Base-by-base conservation (phyloP, 139 green algal genomes). In the Closterium sp. region DNA sequence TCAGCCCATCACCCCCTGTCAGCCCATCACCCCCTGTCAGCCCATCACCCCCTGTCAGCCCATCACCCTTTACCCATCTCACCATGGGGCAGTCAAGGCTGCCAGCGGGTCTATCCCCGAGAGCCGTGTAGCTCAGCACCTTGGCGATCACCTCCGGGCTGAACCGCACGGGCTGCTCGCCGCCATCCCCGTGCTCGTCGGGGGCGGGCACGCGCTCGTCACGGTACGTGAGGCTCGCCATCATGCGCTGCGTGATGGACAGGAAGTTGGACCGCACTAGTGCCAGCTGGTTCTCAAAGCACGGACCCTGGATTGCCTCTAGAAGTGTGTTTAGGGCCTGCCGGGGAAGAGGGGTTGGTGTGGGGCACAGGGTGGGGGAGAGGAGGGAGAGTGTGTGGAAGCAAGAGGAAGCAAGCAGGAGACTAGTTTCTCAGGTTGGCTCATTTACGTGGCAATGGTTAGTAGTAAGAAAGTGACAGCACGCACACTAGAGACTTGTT, bases 261-360 rank as follows among this genome's bases (percentile, higher is more conserved):
- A 91, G 89, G 89, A 91, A 91, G 38, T 34, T 79, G 89, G 62
- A 88, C 21, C 89, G 89, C 89, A 70, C 89, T 6, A 91, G 62
- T 19, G 38, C 89, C 89, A 86, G 27, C 90, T 92, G 90, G 29
- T 92, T 92, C 32, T 85, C 90, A 31, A 86, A 85, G 86, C 90
- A 92, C 38, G 90, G 90, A 3, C 90, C 90, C 62, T 92, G 90
- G 21, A 92, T 92, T 3, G 70, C 90, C 90, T 92, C 90, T 17
- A 70, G 62, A 2, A 91, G 34, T 10, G 89, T 91, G 38, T 91
- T 91, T 17, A 91, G 84, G 7, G 89, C 89, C 89, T 91, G 89
- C 85, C 85, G 21, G 9, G 85, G 85, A 29, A 31, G 21, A 87
- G 22, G 85, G 85, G 22, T 87, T 30, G 85, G 28, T n/a, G 28